Conservation (phyloP, 441 rosid species). For the Pelargonium citronellum region DNA sequence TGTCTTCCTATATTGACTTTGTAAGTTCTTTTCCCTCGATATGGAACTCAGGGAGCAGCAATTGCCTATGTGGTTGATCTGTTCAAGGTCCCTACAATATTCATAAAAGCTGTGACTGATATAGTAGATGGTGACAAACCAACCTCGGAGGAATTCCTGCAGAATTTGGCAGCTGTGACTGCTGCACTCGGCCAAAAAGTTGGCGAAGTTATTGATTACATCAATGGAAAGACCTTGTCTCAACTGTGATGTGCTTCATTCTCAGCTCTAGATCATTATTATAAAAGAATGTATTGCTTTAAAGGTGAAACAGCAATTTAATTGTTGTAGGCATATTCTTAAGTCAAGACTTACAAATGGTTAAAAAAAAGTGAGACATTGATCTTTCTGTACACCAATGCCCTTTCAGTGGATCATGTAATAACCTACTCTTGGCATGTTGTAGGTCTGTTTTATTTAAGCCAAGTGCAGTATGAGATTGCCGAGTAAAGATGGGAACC, state of each 20-base stretch:
- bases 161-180: slow-evolving; percentile 70
- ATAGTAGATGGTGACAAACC: slow-evolving; percentile 86
- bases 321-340: slow-evolving; percentile 14
- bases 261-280: neutral
- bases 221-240: slow-evolving; percentile 55
- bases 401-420: too few species aligned
- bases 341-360: neutral
- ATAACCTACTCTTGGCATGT: too few species aligned
- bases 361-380: neutral
- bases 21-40: neutral
- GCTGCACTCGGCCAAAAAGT: slow-evolving; percentile 61
- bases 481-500: neutral
- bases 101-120: slow-evolving; percentile 81
- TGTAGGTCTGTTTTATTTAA: neutral
- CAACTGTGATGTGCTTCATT: slow-evolving; percentile 42
- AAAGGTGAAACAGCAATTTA: slow-evolving; percentile 10
- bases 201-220: slow-evolving; percentile 56
- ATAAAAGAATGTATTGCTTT: slow-evolving; percentile 10
- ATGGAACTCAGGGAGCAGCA: slow-evolving; percentile 71
- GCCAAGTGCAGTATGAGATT: neutral
- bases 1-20: slow-evolving; percentile 8
- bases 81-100: slow-evolving; percentile 72
- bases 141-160: slow-evolving; percentile 74
- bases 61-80: slow-evolving; percentile 86
- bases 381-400: too few species aligned